A percentile compares a stretch with the other conserved stretches of the same genome.
phyloP scores from a whole-genome alignment of 2,329 filamentous ascomycete species.

The Botryotinia calthae region DNA sequence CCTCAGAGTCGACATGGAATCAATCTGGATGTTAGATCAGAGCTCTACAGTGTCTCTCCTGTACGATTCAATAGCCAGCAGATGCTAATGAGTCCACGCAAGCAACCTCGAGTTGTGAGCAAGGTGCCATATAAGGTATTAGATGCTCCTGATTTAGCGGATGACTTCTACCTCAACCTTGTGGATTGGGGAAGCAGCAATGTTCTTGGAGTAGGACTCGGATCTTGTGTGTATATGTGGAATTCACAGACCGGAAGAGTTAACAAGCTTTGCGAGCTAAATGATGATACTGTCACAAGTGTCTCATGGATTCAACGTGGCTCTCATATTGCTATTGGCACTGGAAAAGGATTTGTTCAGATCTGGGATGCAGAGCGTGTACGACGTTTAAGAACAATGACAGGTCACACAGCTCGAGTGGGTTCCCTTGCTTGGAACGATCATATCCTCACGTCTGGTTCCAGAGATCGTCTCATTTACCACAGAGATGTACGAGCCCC shows the following conservation, averaged over 20 bases:
- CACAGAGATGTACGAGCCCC: constrained; percentile 93
- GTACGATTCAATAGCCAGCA: constrained; percentile 91
- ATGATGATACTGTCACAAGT: constrained; percentile 92
- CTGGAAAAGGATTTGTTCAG: constrained; percentile 88
- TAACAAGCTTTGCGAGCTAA: constrained; percentile 87
- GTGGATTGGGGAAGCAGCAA: constrained; percentile 98
- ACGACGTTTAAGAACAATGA: constrained; percentile 89
- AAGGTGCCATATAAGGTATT: constrained; percentile 98
- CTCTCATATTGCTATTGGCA: constrained; percentile 92
- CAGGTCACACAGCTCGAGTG: constrained; percentile 88
- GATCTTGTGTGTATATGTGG: constrained; percentile 97
- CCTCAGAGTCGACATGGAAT: constrained; percentile 84
- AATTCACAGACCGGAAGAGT: constrained; percentile 89
- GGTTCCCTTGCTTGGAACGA: constrained; percentile 97
- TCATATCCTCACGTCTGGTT: constrained; percentile 94
- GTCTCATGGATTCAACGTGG: constrained; percentile 98
- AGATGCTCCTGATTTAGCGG: constrained; percentile 90
- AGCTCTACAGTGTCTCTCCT: constrained; percentile 93
- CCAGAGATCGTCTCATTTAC: constrained; percentile 87
- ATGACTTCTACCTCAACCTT: constrained; percentile 96
- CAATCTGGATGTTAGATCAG: constrained; percentile 84
- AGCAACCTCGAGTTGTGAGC: constrained; percentile 84
- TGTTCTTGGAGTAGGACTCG: constrained; percentile 86
- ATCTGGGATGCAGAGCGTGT: constrained; percentile 95
- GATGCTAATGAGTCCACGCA: constrained; percentile 85